Conservation (phyloP, 345 rosid species). For the Rhodamnia rubescens region DNA sequence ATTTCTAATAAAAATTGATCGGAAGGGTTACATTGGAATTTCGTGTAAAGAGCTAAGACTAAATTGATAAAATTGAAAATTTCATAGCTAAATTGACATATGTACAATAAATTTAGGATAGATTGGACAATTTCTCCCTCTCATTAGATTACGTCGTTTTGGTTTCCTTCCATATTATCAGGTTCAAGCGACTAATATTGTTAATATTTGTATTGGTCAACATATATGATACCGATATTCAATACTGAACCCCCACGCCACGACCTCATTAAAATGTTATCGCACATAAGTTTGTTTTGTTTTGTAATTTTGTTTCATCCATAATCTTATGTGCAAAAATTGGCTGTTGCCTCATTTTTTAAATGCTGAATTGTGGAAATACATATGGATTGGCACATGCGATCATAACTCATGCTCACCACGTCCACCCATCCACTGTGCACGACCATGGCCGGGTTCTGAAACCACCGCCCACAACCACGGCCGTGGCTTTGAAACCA, state of each 20-base stretch:
- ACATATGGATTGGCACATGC: background rate
- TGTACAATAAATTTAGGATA: background rate
- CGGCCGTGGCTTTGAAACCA: background rate
- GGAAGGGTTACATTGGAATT: rapidly evolving
- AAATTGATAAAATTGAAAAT: background rate
- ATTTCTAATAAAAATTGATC: background rate
- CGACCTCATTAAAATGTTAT: background rate
- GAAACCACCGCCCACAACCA: background rate
- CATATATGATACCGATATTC: background rate
- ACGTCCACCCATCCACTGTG: background rate
- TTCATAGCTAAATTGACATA: background rate
- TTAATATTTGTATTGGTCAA: background rate
- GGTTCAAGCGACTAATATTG: background rate
- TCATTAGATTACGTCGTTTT: background rate
- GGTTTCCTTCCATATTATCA: background rate
- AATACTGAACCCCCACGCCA: background rate
- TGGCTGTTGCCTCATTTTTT: background rate
- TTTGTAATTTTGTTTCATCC: background rate
- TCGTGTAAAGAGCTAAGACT: rapidly evolving
- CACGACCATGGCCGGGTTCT: background rate
- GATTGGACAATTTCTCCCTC: background rate
- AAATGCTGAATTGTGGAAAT: background rate
- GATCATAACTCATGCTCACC: background rate
- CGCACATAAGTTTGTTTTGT: background rate
- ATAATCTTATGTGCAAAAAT: no score